Conservation (phyloP, 805 yeast genomes). For the Saccharomycopsis selenospora region DNA sequence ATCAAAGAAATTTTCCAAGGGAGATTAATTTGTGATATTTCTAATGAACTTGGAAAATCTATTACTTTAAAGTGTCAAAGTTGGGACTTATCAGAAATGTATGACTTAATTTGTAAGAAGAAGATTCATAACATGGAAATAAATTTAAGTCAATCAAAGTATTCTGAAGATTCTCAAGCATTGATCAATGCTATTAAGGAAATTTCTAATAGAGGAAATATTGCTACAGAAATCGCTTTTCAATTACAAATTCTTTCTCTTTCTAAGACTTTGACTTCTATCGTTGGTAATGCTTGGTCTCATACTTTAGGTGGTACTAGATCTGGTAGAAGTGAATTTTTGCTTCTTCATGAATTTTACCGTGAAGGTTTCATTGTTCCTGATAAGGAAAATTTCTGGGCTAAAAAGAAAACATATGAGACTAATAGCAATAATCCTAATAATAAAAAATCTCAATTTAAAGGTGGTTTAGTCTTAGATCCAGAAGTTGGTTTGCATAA, state of each 20-base stretch:
- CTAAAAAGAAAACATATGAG: conserved; percentile 28
- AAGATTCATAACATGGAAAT: conserved; percentile 59
- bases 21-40: conserved; percentile 82
- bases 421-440: conserved; percentile 36
- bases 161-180: conserved; percentile 58
- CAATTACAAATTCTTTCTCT: conserved; percentile 78
- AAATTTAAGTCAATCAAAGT: conserved; percentile 60
- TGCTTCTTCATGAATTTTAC: conserved; percentile 85
- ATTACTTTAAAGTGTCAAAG: conserved; percentile 86
- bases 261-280: conserved; percentile 82
- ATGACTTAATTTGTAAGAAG: conserved; percentile 63
- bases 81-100: conserved; percentile 93
- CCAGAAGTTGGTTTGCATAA: conserved; percentile 94
- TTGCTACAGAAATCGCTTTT: conserved; percentile 73
- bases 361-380: conserved; percentile 79
- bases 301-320: conserved; percentile 91
- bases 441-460: conserved; percentile 64
- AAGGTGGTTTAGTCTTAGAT: conserved; percentile 94
- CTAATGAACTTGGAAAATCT: conserved; percentile 92
- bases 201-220: conserved; percentile 55
- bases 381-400: conserved; percentile 54
- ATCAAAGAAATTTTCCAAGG: conserved; percentile 75
- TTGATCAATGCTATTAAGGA: conserved; percentile 66
- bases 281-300: conserved; percentile 98
- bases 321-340: conserved; percentile 91